These are phyloP conservation scores for Babesia gibsoni DNA, from an alignment of 169 alveolate species.

Conservation along the genomic window DNA sequence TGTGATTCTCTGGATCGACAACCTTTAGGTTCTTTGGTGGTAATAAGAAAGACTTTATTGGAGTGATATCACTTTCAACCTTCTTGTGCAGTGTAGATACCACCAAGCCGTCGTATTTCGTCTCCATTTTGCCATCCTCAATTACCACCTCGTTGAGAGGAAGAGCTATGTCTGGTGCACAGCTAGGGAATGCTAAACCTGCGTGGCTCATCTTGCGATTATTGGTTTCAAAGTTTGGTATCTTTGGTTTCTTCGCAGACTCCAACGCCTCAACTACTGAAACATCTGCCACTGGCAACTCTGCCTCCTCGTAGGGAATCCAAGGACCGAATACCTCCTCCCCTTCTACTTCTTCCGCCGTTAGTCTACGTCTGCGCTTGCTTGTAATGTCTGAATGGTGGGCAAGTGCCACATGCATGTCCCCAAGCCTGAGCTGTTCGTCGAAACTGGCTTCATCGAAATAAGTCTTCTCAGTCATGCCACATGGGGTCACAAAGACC, in stretches of 20 bases:
- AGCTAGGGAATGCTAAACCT: conserved; percentile 29
- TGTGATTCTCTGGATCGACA: conserved; percentile 27
- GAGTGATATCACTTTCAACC: conserved; percentile 12
- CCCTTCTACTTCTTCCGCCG: conserved; percentile 15
- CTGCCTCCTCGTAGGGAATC: conserved; percentile 60
- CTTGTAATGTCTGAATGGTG: conserved; percentile 1
- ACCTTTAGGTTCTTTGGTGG: conserved; percentile 31
- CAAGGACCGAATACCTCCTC: conserved; percentile 61
- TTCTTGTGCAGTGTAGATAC: conserved; percentile 58
- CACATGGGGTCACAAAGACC: conserved; percentile 42
- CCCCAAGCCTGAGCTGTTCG: conserved; percentile 23
- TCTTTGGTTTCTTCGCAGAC: background rate
- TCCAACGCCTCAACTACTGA: background rate
- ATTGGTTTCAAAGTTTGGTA: conserved; percentile 16
- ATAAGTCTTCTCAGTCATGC: conserved; percentile 58
- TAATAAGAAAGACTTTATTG: conserved; percentile 27
- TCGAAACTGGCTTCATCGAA: conserved; percentile 46
- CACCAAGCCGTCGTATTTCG: conserved; percentile 31
- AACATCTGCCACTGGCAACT: conserved; percentile 33
- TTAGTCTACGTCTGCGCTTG: conserved; percentile 28
- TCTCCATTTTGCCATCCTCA: conserved; percentile 47
- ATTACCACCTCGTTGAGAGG: conserved; percentile 37
- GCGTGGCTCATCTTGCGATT: conserved; percentile 29
- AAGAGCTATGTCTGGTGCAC: conserved; percentile 29
- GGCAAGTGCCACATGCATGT: conserved; percentile 18